Conservation (phyloP, 2,329 filamentous ascomycete species). For the Epichloe elymi region DNA sequence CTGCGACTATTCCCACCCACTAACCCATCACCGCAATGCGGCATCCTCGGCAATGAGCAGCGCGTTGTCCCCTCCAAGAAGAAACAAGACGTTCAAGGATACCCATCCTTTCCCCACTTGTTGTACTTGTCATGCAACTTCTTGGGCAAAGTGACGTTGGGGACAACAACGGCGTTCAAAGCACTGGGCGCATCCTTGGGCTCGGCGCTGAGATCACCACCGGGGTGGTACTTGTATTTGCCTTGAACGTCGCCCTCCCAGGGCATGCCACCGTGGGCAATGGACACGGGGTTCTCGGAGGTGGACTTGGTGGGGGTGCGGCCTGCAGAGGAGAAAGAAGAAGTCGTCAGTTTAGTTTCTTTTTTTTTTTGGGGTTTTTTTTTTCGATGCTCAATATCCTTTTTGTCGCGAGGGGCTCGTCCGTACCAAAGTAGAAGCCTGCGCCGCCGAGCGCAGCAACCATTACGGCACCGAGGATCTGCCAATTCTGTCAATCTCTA, state of each 20-base stretch:
- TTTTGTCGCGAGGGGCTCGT: background rate
- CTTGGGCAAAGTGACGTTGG: slow-evolving; percentile 86
- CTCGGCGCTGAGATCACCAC: slow-evolving; percentile 61
- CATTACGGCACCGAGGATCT: slow-evolving; percentile 92
- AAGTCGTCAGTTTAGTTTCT: no score
- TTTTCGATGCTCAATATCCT: no score
- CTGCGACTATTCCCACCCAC: background rate
- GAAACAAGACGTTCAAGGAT: slow-evolving; percentile 31
- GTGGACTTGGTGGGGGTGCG: slow-evolving; percentile 74
- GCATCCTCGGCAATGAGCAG: background rate
- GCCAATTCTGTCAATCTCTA: background rate
- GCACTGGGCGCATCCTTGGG: slow-evolving; percentile 89
- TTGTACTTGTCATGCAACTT: slow-evolving; percentile 94
- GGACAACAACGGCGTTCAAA: slow-evolving; percentile 86
- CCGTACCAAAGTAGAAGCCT: slow-evolving; percentile 74
- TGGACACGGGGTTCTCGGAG: slow-evolving; percentile 65
- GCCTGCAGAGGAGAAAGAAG: slow-evolving; percentile 32
- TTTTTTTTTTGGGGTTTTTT: no score
- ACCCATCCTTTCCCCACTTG: slow-evolving; percentile 99
- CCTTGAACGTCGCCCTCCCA: slow-evolving; percentile 64
- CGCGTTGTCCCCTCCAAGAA: background rate
- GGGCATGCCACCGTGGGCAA: slow-evolving; percentile 70
- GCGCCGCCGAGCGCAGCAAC: slow-evolving; percentile 74
- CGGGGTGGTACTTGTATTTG: slow-evolving; percentile 72
- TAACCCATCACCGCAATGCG: no score